Evolutionary conservation across 2,329 filamentous ascomycete genomes (phyloP).

Genomic region (Ceratocystis cubensis): DNA sequence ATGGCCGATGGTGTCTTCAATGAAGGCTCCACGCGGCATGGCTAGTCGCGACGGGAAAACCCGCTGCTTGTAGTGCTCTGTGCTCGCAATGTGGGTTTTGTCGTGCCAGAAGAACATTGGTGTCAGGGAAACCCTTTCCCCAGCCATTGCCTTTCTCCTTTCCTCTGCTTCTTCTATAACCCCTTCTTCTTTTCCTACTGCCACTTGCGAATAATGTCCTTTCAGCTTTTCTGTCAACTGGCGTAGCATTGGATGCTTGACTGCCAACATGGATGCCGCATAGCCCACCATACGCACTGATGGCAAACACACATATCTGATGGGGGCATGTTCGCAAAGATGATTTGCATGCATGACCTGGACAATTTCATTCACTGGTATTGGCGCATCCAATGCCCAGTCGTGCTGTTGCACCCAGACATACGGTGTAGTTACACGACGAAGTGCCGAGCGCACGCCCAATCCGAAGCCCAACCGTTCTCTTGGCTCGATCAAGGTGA

Average conservation of each 20-base stretch:
- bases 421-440: slow-evolving; percentile 36
- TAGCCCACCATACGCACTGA: slow-evolving; percentile 41
- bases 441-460: slow-evolving; percentile 40
- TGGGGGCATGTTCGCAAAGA: slow-evolving; percentile 27
- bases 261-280: slow-evolving; percentile 36
- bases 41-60: slow-evolving; percentile 40
- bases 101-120: slow-evolving; percentile 49
- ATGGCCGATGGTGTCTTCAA: slow-evolving; percentile 45
- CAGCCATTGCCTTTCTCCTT: not conserved
- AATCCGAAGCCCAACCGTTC: slow-evolving; percentile 41
- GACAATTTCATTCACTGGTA: slow-evolving; percentile 35
- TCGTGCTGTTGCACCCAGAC: slow-evolving; percentile 49
- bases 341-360: slow-evolving; percentile 34
- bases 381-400: slow-evolving; percentile 36
- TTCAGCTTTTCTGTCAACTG: slow-evolving; percentile 34
- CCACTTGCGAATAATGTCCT: slow-evolving; percentile 3
- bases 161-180: not conserved
- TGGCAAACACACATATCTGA: slow-evolving; percentile 43
- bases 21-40: slow-evolving; percentile 41
- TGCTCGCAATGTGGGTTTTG: slow-evolving; percentile 41
- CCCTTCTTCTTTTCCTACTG: not conserved
- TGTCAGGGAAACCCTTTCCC: slow-evolving; percentile 34
- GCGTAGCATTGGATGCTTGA: slow-evolving; percentile 32
- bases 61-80: slow-evolving; percentile 36
- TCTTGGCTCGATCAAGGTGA: slow-evolving; percentile 39